These are phyloP conservation scores for Sindora glabra DNA, from an alignment of 306 rosid species.

Conservation along the genomic window DNA sequence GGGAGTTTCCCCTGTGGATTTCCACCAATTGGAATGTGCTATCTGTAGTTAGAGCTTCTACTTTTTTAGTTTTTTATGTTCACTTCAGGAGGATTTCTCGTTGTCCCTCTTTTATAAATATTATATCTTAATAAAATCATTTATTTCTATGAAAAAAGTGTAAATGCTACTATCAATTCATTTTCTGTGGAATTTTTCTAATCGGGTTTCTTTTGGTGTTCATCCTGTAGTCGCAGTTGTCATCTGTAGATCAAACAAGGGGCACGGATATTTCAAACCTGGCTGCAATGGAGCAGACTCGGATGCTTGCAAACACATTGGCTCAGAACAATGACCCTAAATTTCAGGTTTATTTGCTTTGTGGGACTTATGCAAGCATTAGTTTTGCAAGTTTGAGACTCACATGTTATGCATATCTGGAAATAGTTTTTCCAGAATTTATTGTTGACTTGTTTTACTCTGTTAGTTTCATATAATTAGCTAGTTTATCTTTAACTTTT, in stretches of 20 bases:
- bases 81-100: too few species aligned
- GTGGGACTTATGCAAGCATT: not conserved
- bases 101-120: too few species aligned
- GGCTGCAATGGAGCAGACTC: slow-evolving; percentile 93
- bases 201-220: slow-evolving; percentile 6
- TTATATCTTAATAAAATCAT: not conserved
- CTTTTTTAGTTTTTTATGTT: too few species aligned
- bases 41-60: too few species aligned
- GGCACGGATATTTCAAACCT: slow-evolving; percentile 56
- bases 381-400: not conserved
- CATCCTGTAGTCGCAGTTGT: slow-evolving; percentile 64
- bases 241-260: slow-evolving; percentile 59
- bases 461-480: too few species aligned
- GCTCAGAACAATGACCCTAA: slow-evolving; percentile 91
- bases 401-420: not conserved
- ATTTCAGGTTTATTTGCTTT: slow-evolving; percentile 66
- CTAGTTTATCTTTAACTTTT: too few species aligned
- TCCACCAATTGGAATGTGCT: too few species aligned
- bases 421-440: slow-evolving; percentile 1
- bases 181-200: not conserved
- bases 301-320: slow-evolving; percentile 88
- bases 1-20: too few species aligned
- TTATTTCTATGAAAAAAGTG: not conserved
- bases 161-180: not conserved
- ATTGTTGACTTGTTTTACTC: too few species aligned